Base-by-base conservation (phyloP, 2,329 filamentous ascomycete species). In the Alternaria novae-zelandiae region DNA sequence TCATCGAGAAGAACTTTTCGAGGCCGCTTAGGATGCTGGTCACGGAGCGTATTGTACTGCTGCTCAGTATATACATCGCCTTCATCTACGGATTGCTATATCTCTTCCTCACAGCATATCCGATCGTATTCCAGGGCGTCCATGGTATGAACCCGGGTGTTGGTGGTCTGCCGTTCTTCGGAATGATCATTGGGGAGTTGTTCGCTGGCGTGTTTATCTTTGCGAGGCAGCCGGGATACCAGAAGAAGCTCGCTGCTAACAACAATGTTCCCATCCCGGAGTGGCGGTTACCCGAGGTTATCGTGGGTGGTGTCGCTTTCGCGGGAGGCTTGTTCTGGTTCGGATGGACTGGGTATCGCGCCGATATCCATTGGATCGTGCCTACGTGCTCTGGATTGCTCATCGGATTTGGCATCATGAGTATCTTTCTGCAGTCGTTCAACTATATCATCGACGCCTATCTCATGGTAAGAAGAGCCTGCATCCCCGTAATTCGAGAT, bases 81-180 rank as follows among this genome's bases (percentile, higher is more conserved):
- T 81, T 81, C 64, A 79, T 80, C 49, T 80, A 94, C 73, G 91
- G 86, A 2, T 84, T 96, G 0, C 86, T 97, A 0, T 97, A 96
- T 74, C 88, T 96, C 21, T 96, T 95, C 83, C 84, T 97, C 57
- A 94, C 92, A 0, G 91, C 93, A 1, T 96, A 96, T 70, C 91
- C 92, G 1, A 86, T 96, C 47, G 91, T 96, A 45, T 97, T 96
- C 82, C 85, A 90, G 64, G 76, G 80, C 4, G 86, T 96, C 1
- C 90, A 97, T 78, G 84, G 86, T 66, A 91, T 96, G 82, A 88
- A 83, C 44, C 76, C 85, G 1, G 94, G 94, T 62, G 82, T 92
- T 23, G 87, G 90, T 11, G 93, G 93, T 2, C 85, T 97, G 3
- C 89, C 93, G 5, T 97, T 94, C 79, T 92, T 97, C 72, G 93